Evolutionary conservation across 176 grass and related monocot genomes (phyloP).

Genomic region (Alloteropsis semialata): DNA sequence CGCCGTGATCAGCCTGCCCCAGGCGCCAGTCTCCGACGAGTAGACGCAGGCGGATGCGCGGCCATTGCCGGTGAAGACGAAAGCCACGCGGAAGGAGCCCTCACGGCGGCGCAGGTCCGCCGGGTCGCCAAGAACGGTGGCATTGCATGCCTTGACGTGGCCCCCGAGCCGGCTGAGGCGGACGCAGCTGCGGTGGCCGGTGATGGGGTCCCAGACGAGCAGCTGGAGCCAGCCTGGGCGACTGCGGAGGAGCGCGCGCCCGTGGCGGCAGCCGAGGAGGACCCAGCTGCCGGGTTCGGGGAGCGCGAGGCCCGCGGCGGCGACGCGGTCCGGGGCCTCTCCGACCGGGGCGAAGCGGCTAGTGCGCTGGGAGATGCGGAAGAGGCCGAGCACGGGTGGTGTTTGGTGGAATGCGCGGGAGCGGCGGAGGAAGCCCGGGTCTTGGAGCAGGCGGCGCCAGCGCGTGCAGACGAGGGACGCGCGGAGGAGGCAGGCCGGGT

Average conservation of each 20-base stretch:
- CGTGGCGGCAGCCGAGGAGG: neutral
- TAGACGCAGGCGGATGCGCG: conserved; percentile 18
- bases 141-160: neutral
- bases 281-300: neutral
- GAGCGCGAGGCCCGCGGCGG: neutral
- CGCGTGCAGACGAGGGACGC: neutral
- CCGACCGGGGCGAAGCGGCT: neutral
- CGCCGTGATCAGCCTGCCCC: neutral
- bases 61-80: conserved; percentile 18
- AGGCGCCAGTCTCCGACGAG: conserved; percentile 9
- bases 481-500: neutral
- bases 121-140: neutral
- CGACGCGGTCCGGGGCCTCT: neutral
- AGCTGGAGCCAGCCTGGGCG: neutral
- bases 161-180: neutral
- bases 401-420: neutral
- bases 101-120: neutral
- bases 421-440: neutral
- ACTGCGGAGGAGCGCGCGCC: conserved; percentile 6
- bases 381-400: conserved; percentile 10
- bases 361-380: neutral
- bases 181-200: conserved; percentile 2
- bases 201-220: conserved; percentile 24
- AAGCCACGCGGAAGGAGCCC: neutral
- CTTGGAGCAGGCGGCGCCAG: neutral